Conservation (phyloP, 805 yeast genomes). For the Sugiyamaella chiloensis region DNA sequence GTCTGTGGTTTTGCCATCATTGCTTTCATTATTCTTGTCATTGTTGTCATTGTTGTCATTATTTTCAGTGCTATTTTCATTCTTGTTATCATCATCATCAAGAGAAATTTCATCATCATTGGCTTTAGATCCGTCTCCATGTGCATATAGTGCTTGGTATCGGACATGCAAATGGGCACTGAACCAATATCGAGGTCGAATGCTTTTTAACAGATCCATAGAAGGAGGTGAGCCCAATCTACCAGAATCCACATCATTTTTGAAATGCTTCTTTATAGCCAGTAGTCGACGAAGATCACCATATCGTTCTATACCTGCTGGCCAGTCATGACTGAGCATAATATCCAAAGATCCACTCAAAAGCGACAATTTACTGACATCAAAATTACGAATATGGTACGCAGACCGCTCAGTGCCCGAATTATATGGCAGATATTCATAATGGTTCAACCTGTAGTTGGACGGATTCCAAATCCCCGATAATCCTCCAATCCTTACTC, state of each 20-base stretch:
- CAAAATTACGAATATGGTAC: conserved; percentile 68
- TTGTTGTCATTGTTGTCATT: too few relatives aligned
- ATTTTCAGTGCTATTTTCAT: conserved; percentile 14
- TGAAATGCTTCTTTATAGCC: conserved; percentile 62
- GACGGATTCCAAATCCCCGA: conserved; percentile 74
- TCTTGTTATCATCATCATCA: conserved; percentile 16
- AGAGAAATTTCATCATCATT: conserved; percentile 12
- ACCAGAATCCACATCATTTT: conserved; percentile 54
- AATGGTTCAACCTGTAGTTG: conserved; percentile 44
- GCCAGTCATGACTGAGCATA: conserved; percentile 92
- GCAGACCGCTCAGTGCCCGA: conserved; percentile 49
- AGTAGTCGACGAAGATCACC: conserved; percentile 59
- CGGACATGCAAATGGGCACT: conserved; percentile 85
- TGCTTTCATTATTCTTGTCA: conserved; percentile 23
- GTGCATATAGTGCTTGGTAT: conserved; percentile 56
- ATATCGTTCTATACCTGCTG: conserved; percentile 63
- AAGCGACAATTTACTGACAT: conserved; percentile 52
- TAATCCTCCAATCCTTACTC: conserved; percentile 72
- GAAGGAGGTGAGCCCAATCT: conserved; percentile 72
- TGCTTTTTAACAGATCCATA: conserved; percentile 47
- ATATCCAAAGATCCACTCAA: conserved; percentile 48
- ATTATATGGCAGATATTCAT: conserved; percentile 49
- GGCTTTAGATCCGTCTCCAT: conserved; percentile 22
- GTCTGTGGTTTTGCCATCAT: conserved; percentile 12
- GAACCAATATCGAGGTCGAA: conserved; percentile 75